phyloP scores from a whole-genome alignment of 805 yeast genomes.

The Metschnikowia drakensbergensis region DNA sequence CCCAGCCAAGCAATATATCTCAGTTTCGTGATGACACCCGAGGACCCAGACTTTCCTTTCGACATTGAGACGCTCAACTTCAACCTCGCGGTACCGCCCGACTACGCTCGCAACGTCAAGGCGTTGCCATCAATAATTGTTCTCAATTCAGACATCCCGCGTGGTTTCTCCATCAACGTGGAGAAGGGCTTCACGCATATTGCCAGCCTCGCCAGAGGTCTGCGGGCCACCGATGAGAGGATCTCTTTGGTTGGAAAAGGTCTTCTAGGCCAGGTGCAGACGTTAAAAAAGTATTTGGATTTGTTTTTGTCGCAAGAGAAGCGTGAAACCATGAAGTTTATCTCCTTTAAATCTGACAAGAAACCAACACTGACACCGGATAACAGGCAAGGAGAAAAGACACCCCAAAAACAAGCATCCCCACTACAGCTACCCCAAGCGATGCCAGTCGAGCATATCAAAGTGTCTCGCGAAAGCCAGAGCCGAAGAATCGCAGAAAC shows the following conservation, averaged over 20 bases:
- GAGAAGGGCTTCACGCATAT: conserved; percentile 59
- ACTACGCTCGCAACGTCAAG: conserved; percentile 45
- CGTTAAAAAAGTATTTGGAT: conserved; percentile 59
- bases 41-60: conserved; percentile 73
- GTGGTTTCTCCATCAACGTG: conserved; percentile 63
- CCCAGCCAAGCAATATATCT: conserved; percentile 31
- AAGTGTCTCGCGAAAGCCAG: not conserved
- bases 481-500: conserved; percentile 8
- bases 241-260: conserved; percentile 45
- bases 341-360: conserved; percentile 26
- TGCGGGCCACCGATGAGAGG: conserved; percentile 18
- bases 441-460: not conserved
- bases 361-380: not conserved
- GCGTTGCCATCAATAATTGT: conserved; percentile 51
- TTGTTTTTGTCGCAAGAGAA: conserved; percentile 55
- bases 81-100: conserved; percentile 50
- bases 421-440: not conserved
- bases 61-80: conserved; percentile 53
- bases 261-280: conserved; percentile 49
- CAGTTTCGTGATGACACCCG: conserved; percentile 47
- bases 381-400: not conserved
- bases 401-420: not conserved
- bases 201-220: conserved; percentile 21
- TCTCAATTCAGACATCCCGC: conserved; percentile 63
- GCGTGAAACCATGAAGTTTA: conserved; percentile 58